Evolutionary conservation across 106 monocot species (phyloP), one percentile per base, ranked within the genome.

Genomic region (Dendrobium catenatum): DNA sequence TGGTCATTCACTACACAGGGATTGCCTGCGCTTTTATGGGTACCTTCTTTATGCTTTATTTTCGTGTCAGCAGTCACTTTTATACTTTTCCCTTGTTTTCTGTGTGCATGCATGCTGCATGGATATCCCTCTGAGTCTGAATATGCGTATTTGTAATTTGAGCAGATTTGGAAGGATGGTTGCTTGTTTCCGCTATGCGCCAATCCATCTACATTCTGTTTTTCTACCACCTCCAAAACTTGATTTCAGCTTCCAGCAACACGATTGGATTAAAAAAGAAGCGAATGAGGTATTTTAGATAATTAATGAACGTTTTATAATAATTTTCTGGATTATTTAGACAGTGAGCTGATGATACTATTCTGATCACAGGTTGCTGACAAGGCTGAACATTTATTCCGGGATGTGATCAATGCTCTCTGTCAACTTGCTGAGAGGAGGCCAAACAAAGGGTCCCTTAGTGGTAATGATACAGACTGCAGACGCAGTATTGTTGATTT

Each of bases 1-100:
- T 76, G 93, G 96, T n/a, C 93, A 96, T 83, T 96, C 96, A 55
- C 87, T 96, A 76, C 96, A 96, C 76, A 90, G 93, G 73, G 96
- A 96, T 79, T 96, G 96, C 81, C 90, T 96, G 37, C 91, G 96
- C 55, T 96, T 96, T 56, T 96, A 96, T 79, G 96, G 96, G 96
- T 96, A 91, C 42, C 29, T 72, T 29, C 4, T 76, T 74, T 20
- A 22, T 55, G 44, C 29, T 44, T 20, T 18, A 22, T 49, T 51
- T 16, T 77, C 49, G 4, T 59, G n/a, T 68, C 37, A 15, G 19
- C 22, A 56, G 19, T n/a, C 49, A 29, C 75, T 49, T 29, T 8
- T 19, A 1, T 43, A 31, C n/a, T 75, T 43, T 16, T 44, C 0
- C 74, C 64, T 66, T 66, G 6, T 26, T 26, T 22, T 5, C 26